Evolutionary conservation across 2,329 filamentous ascomycete species (phyloP).

Genomic region (Ascomycota sp.): DNA sequence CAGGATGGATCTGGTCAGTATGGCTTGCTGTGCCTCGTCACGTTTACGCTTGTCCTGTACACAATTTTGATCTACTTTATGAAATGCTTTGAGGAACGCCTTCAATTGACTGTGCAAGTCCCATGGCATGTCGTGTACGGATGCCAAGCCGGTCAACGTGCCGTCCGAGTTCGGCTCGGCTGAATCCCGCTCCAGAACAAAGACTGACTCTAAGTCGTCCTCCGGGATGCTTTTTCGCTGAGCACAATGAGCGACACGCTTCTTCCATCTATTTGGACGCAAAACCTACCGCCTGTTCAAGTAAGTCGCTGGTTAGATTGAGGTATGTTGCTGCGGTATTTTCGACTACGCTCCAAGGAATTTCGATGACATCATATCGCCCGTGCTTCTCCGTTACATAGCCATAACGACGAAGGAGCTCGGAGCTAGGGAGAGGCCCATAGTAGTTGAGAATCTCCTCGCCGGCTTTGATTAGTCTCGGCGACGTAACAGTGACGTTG

Average conservation of each 20-base stretch:
- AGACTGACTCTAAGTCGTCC: conserved; percentile 53
- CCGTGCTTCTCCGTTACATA: conserved; percentile 66
- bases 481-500: conserved; percentile 47
- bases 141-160: conserved; percentile 16
- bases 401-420: conserved; percentile 67
- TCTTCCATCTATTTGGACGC: neutral
- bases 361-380: conserved; percentile 65
- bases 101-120: conserved; percentile 32
- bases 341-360: conserved; percentile 41
- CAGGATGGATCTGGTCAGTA: conserved; percentile 18
- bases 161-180: conserved; percentile 30
- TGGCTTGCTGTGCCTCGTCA: conserved; percentile 22
- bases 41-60: conserved; percentile 28
- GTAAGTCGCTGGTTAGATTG: conserved; percentile 14
- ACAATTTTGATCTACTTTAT: conserved; percentile 20
- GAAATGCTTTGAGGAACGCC: conserved; percentile 25
- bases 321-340: conserved; percentile 20
- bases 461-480: conserved; percentile 46
- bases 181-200: conserved; percentile 41
- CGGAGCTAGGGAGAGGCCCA: conserved; percentile 62
- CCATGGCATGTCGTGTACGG: conserved; percentile 22
- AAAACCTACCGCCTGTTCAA: conserved; percentile 21
- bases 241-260: conserved; percentile 5
- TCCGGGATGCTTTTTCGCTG: conserved; percentile 31
- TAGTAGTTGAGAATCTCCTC: conserved; percentile 81